These are phyloP conservation scores for Aureobasidium sp. DNA, from an alignment of 2,329 filamentous ascomycete species.

Conservation along the genomic window DNA sequence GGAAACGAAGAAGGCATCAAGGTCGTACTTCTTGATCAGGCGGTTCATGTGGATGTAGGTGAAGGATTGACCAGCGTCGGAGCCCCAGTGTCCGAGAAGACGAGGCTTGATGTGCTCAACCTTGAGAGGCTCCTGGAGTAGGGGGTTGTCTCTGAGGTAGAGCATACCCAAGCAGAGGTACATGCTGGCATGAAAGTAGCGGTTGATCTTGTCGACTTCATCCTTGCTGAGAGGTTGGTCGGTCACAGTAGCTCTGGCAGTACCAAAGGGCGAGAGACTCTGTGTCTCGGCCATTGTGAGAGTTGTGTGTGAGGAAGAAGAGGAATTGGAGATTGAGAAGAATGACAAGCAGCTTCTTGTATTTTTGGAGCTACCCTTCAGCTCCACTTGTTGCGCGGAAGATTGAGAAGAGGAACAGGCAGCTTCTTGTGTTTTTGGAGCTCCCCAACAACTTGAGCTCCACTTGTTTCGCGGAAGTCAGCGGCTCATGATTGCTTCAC, in stretches of 20 bases:
- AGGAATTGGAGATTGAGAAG: background rate
- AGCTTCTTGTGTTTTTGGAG: conserved; percentile 8
- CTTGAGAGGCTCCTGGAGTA: conserved; percentile 62
- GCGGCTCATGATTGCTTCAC: conserved; percentile 1
- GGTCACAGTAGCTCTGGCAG: conserved; percentile 24
- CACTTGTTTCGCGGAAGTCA: background rate
- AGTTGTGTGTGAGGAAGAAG: background rate
- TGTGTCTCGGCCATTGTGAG: conserved; percentile 5
- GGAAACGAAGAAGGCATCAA: conserved; percentile 66
- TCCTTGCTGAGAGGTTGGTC: conserved; percentile 54
- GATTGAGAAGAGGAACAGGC: background rate
- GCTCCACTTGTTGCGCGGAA: background rate
- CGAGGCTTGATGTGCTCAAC: conserved; percentile 66
- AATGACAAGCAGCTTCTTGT: background rate
- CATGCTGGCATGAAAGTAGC: conserved; percentile 67
- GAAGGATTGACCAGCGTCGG: conserved; percentile 73
- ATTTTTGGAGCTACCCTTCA: background rate
- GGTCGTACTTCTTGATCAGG: conserved; percentile 71
- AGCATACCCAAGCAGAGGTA: conserved; percentile 77
- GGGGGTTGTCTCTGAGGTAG: conserved; percentile 66
- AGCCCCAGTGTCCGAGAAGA: conserved; percentile 71
- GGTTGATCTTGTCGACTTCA: conserved; percentile 61
- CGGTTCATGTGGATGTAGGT: conserved; percentile 79
- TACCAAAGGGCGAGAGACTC: conserved; percentile 16
- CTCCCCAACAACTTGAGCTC: background rate